Evolutionary conservation across 2,329 filamentous ascomycete species (phyloP), one percentile per base, ranked within the genome.

Genomic region (Diaporthe sp.): DNA sequence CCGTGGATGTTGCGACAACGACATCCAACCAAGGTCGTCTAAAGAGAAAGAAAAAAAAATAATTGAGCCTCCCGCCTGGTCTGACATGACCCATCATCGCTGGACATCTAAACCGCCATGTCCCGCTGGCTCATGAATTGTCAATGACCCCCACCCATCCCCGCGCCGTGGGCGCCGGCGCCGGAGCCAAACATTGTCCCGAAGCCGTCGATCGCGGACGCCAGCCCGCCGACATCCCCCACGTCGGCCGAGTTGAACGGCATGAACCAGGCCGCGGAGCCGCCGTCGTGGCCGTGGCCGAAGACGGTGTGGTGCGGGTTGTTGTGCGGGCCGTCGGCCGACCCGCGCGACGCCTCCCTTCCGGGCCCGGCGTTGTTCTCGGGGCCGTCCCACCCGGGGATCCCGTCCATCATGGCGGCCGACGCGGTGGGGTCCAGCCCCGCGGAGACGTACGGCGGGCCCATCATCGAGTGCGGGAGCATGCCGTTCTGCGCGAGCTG

Each of bases 191-290:
- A 89, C 79, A 90, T 86, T 38, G 80, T 83, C 35, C 84, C 84
- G 77, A 90, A 90, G 13, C 83, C 83, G 75, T 90, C 89, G 35
- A 88, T 47, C 15, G 60, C 82, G 47, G 84, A 84, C 33, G 81
- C 81, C 76, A 88, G 80, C 10, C 82, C 80, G 3, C 82, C 83
- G 38, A 86, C 88, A 71, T 88, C 88, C 9, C 85, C 84, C 55
- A 90, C 83, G 74, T 91, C 90, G 0, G 94, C 92, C 28, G 95
- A 94, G 81, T 97, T 97, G 84, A 98, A 97, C 1, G 96, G 95
- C 86, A 97, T 92, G 82, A 97, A 97, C 94, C 96, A 98, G 7
- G 94, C 94, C 70, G 92, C 93, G 68, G 86, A 89, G 2, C 88
- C 52, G 10, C 54, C 85, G 76, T 91, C 89, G 47, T 84, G 84